Percentiles rank a stretch among this genome's conserved stretches.
These are phyloP conservation scores for Hibiscus tridactylites DNA, from an alignment of 345 rosid genomes.

Conservation along the genomic window DNA sequence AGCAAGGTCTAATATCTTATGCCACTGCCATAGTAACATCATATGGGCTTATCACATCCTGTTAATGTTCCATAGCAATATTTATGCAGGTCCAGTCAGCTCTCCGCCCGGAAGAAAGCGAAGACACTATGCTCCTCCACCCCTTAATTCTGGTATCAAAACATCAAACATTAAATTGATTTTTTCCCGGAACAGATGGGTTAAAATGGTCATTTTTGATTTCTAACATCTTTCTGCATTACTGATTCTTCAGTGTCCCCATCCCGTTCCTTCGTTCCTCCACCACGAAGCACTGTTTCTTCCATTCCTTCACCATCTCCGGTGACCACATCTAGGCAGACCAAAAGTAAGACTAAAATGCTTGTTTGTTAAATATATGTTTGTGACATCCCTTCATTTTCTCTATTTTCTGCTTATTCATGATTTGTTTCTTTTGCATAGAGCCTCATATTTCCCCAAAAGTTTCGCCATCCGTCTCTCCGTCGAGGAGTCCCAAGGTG, in stretches of 20 bases:
- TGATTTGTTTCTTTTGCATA: conserved; percentile 31
- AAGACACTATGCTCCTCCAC: conserved; percentile 39
- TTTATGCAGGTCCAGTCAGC: conserved; percentile 30
- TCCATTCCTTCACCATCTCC: conserved; percentile 58
- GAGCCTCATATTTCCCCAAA: conserved; percentile 33
- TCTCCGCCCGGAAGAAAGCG: conserved; percentile 34
- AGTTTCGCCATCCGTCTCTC: conserved; percentile 35
- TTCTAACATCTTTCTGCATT: conserved; percentile 12
- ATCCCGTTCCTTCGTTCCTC: conserved; percentile 24
- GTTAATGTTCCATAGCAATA: conserved; percentile 16
- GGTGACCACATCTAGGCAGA: conserved; percentile 27
- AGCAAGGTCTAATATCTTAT: conserved; percentile 27
- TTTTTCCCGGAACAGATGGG: not conserved
- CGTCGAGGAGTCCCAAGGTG: conserved; percentile 47
- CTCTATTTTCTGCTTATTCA: conserved; percentile 15
- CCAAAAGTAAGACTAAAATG: conserved; percentile 29
- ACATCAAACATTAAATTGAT: not conserved
- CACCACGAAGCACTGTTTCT: conserved; percentile 26
- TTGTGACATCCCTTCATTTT: not conserved
- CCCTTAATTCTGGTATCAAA: conserved; percentile 39
- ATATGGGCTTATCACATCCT: not conserved
- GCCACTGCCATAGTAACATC: not conserved
- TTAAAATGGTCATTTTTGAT: conserved; percentile 6
- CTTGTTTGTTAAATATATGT: not conserved
- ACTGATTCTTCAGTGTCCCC: conserved; percentile 35